A percentile compares a stretch with the other conserved stretches of the same genome.
Conservation (phyloP, 108 stramenopile species). For the Aurantiochytrium sp. region DNA sequence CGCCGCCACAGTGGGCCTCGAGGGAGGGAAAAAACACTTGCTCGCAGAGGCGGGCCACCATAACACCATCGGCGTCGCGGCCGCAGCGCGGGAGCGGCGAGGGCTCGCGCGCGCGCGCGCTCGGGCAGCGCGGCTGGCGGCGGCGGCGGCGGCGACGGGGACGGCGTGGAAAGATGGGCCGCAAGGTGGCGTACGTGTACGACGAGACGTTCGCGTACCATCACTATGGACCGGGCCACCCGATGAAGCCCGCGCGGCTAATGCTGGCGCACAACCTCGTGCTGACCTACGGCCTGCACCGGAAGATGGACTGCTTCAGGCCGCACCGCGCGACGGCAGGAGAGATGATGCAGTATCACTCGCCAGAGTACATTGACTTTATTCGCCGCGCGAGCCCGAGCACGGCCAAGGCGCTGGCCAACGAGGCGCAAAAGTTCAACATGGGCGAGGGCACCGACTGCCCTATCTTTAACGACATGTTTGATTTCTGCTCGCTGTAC, state of each 20-base stretch:
- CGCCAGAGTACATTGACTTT: slow-evolving; percentile 90
- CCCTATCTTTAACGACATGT: slow-evolving; percentile 96
- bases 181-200: slow-evolving; percentile 85
- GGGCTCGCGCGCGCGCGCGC: too few species aligned
- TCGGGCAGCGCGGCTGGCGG: too few species aligned
- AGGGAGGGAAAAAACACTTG: too few species aligned
- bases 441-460: slow-evolving; percentile 58
- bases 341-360: slow-evolving; percentile 89
- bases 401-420: slow-evolving; percentile 89
- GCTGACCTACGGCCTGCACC: slow-evolving; percentile 85
- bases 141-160: neutral
- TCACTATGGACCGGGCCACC: slow-evolving; percentile 90
- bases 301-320: slow-evolving; percentile 80
- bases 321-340: slow-evolving; percentile 11
- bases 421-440: slow-evolving; percentile 41
- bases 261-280: slow-evolving; percentile 95
- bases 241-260: slow-evolving; percentile 71
- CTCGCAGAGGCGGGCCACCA: too few species aligned
- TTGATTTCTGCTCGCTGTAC: slow-evolving; percentile 88
- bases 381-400: slow-evolving; percentile 91
- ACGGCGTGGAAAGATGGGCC: neutral
- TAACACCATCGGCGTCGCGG: too few species aligned
- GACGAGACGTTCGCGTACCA: slow-evolving; percentile 84
- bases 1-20: too few species aligned
- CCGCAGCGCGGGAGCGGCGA: too few species aligned